Evolutionary conservation across 2,329 filamentous ascomycete genomes (phyloP).

Genomic region (Pyrenophora teres): DNA sequence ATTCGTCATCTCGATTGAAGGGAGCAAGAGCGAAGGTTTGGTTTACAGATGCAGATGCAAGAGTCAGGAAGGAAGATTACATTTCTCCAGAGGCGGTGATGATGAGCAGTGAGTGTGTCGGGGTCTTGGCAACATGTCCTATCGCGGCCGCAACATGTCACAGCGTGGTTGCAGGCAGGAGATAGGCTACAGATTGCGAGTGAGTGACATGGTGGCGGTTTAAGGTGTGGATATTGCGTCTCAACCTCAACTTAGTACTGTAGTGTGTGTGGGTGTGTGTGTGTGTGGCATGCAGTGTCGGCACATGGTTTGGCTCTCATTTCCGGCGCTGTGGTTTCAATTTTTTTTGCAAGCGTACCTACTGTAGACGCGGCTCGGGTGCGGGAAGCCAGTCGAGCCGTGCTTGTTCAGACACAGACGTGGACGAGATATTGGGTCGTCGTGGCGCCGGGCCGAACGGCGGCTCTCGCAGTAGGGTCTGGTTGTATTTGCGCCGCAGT

Average conservation of each 20-base stretch:
- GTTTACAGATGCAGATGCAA: no score
- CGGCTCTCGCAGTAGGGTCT: constrained; percentile 14
- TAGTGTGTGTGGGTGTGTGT: no score
- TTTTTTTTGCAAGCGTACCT: constrained; percentile 11
- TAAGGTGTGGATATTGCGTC: constrained; percentile 21
- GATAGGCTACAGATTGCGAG: constrained; percentile 5
- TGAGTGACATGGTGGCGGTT: neutral
- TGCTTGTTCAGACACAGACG: no score
- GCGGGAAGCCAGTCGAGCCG: constrained; percentile 25
- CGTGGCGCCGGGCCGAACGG: constrained; percentile 13
- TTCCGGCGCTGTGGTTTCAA: constrained; percentile 11
- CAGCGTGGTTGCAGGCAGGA: no score
- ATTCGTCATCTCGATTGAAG: no score
- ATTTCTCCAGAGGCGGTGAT: neutral
- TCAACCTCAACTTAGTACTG: constrained; percentile 14
- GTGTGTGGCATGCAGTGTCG: constrained; percentile 27
- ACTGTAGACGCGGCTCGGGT: constrained; percentile 22
- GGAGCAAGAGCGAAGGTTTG: no score
- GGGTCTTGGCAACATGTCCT: constrained; percentile 28
- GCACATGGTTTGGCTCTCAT: constrained; percentile 11
- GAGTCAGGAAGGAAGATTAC: no score
- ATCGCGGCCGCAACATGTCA: no score
- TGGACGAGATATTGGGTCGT: constrained; percentile 5
- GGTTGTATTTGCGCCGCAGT: neutral
- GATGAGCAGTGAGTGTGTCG: constrained; percentile 7